Conservation (phyloP, 2,329 filamentous ascomycete species). For the Neocucurbitaria cava region DNA sequence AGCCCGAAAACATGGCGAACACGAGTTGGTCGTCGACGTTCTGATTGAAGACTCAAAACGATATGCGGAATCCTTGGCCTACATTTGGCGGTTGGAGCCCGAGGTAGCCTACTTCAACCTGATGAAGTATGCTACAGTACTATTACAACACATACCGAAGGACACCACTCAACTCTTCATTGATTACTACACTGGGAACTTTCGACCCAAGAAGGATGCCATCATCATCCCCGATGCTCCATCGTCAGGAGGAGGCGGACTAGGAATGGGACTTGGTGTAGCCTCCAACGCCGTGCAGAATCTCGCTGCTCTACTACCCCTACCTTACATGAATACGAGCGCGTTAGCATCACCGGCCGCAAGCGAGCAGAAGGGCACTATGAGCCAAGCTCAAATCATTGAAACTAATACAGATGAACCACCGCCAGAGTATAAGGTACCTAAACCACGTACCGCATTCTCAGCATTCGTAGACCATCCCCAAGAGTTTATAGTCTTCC, state of each 20-base stretch:
- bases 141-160: slow-evolving; percentile 84
- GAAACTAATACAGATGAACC: slow-evolving; percentile 61
- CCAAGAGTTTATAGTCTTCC: slow-evolving; percentile 87
- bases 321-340: slow-evolving; percentile 82
- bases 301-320: slow-evolving; percentile 79
- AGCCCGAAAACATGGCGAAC: slow-evolving; percentile 91
- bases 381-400: slow-evolving; percentile 61
- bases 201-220: slow-evolving; percentile 73
- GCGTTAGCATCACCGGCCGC: slow-evolving; percentile 62
- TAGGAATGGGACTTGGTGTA: slow-evolving; percentile 49
- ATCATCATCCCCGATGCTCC: slow-evolving; percentile 58
- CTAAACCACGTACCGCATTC: slow-evolving; percentile 87
- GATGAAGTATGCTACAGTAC: slow-evolving; percentile 92
- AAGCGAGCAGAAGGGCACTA: slow-evolving; percentile 59
- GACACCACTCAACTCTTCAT: slow-evolving; percentile 89
- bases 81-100: slow-evolving; percentile 87
- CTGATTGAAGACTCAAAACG: slow-evolving; percentile 93
- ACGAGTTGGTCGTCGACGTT: slow-evolving; percentile 93
- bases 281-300: slow-evolving; percentile 84
- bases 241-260: slow-evolving; percentile 52
- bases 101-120: slow-evolving; percentile 81
- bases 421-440: slow-evolving; percentile 72
- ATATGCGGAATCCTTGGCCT: slow-evolving; percentile 86
- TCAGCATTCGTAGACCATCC: slow-evolving; percentile 96
- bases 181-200: slow-evolving; percentile 90